Percentiles rank a stretch among this genome's conserved stretches.
These are phyloP conservation scores for Dactylellina cionopaga DNA, from an alignment of 2,329 filamentous ascomycete genomes.

Conservation along the genomic window DNA sequence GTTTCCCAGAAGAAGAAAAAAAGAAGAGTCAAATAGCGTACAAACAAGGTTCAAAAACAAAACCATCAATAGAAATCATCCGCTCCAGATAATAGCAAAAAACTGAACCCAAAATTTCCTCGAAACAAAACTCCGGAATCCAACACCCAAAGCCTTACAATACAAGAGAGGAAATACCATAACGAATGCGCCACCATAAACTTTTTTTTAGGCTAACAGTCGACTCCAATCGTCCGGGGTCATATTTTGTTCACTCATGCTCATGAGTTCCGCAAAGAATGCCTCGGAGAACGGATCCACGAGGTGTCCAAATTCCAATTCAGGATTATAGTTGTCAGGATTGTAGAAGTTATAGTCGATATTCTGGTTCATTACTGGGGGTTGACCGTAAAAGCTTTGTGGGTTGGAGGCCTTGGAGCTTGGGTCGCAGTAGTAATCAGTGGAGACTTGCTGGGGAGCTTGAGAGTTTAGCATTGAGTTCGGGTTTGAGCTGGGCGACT, in stretches of 20 bases:
- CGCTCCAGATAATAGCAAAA: background rate
- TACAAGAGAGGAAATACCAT: background rate
- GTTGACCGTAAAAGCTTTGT: constrained; percentile 16
- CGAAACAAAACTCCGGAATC: constrained; percentile 7
- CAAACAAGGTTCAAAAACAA: background rate
- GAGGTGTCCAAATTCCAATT: constrained; percentile 42
- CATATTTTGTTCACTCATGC: constrained; percentile 47
- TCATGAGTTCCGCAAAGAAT: constrained; percentile 48
- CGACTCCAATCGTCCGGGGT: constrained; percentile 50
- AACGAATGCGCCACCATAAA: background rate
- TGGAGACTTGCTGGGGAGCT: background rate
- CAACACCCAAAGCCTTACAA: constrained; percentile 21
- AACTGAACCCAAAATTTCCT: background rate
- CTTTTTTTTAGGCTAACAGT: constrained; percentile 23
- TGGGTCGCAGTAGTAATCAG: constrained; percentile 11
- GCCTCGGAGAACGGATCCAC: constrained; percentile 48
- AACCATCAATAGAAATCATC: background rate
- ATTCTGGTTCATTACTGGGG: background rate
- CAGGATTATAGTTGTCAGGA: constrained; percentile 47
- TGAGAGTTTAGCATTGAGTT: constrained; percentile 20
- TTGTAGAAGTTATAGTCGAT: constrained; percentile 48
- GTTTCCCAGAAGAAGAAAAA: too few relatives aligned
- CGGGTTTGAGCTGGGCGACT: constrained; percentile 8
- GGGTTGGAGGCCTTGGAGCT: background rate
- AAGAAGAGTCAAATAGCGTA: too few relatives aligned